Base-by-base conservation (phyloP, 805 yeast genomes). In the Maudiozyma saulgeensis region DNA sequence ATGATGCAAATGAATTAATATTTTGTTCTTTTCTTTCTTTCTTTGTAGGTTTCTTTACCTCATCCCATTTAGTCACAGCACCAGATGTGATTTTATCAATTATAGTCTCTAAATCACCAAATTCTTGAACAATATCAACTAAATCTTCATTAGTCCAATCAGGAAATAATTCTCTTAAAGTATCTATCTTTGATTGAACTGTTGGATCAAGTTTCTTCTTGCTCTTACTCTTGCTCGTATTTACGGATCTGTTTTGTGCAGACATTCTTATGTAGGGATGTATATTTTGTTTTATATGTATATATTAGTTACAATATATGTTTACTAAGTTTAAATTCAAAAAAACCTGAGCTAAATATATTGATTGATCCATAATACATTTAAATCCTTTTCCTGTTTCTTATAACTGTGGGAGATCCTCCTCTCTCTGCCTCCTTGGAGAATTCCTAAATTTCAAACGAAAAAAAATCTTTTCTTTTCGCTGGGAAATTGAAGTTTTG, bases 81-180 rank as follows among this genome's bases (percentile, higher is more conserved):
- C 96, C 95, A 54, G 87, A 85, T 50, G 93, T 82, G 68, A 91
- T 90, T 67, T 88, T 82, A 62, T 84, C 89, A 54, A 87, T 83
- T 56, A 93, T 87, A 41, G 78, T 75, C 62, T 84, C 93, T 56
- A 88, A 73, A 63, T 84, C 89, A 55, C 81, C 74, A 53, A 83
- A 78, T 68, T 91, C 98, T 49, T 74, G 73, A 58, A 90, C 80
- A 50, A 87, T 80, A 48, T 82, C 78, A 44, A 74, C 69, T 63
- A 91, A 79, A 64, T 91, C 99, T 28, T 86, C 95, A 49, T 76
- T 73, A 44, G 85, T 78, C 99, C 99, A 91, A 64, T 87, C 96
- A 43, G 96, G 96, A 72, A 91, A 90, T 73, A 93, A 75, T 68
- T 91, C 97, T 46, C 75, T 67, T 58, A 91, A 77, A 35, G 84